phyloP scores from a whole-genome alignment of 805 yeast species.

The Torulaspora quercuum region DNA sequence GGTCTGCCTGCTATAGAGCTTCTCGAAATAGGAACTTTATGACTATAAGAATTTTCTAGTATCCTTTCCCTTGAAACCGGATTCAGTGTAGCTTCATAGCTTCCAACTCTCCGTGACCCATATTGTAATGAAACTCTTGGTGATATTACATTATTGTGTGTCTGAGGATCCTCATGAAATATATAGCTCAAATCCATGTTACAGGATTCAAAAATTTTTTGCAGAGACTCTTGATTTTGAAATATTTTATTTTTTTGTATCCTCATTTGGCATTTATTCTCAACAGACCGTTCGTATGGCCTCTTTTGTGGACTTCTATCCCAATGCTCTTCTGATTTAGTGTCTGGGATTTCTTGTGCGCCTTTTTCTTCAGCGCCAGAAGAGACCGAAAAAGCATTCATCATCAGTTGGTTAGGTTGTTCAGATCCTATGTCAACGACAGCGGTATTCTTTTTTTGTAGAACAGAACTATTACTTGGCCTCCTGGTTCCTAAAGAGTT shows the following conservation, averaged over 20 bases:
- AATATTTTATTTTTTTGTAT: constrained; percentile 14
- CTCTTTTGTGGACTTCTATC: constrained; percentile 6
- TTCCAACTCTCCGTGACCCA: background rate
- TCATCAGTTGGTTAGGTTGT: constrained; percentile 1
- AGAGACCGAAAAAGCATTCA: constrained; percentile 2
- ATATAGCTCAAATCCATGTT: constrained; percentile 15
- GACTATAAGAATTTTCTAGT: background rate
- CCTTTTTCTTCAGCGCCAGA: constrained; percentile 6
- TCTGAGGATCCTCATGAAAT: constrained; percentile 6
- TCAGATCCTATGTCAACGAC: constrained; percentile 1
- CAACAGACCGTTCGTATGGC: background rate
- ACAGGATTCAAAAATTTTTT: constrained; percentile 7
- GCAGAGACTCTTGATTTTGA: constrained; percentile 3
- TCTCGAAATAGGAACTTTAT: background rate
- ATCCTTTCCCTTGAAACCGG: background rate
- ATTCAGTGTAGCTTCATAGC: background rate
- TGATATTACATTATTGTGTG: background rate
- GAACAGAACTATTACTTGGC: background rate
- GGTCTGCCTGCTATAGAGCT: constrained; percentile 9
- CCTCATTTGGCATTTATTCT: constrained; percentile 4
- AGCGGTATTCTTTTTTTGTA: background rate
- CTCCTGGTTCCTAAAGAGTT: constrained; percentile 5
- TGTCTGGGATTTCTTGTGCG: constrained; percentile 5
- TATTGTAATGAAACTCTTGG: background rate
- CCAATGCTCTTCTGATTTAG: background rate